Percentiles rank a stretch among this genome's conserved stretches.
phyloP scores from a whole-genome alignment of 257 asterid species.

The Lycium ferocissimum region DNA sequence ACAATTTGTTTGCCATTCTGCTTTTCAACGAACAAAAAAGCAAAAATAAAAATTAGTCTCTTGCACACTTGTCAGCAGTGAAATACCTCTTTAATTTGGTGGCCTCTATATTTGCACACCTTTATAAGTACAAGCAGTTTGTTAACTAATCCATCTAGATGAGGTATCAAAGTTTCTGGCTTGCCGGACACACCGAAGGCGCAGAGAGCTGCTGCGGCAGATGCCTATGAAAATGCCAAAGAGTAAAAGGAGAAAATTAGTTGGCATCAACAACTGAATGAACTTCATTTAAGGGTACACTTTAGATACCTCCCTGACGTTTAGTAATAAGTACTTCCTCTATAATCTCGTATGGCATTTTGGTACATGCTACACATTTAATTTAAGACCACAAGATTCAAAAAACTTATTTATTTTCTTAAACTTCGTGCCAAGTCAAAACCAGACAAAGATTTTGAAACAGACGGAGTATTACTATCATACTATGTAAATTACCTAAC shows the following conservation, averaged over 20 bases:
- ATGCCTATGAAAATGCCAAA: slow-evolving; percentile 62
- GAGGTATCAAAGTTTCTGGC: slow-evolving; percentile 77
- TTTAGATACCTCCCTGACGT: too few relatives aligned
- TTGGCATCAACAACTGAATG: not conserved
- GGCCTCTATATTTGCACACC: slow-evolving; percentile 48
- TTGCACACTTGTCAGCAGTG: not conserved
- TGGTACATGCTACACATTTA: too few relatives aligned
- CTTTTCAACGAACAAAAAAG: slow-evolving; percentile 31
- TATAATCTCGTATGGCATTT: too few relatives aligned
- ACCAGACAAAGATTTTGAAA: too few relatives aligned
- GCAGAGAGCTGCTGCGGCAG: slow-evolving; percentile 90
- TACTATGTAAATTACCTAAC: too few relatives aligned
- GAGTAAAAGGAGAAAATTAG: not conserved
- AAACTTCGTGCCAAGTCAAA: too few relatives aligned
- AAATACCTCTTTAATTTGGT: not conserved
- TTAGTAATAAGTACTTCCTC: too few relatives aligned
- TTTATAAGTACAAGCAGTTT: too few relatives aligned
- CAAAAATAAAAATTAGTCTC: not conserved
- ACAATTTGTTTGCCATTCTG: slow-evolving; percentile 95
- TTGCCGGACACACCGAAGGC: slow-evolving; percentile 86
- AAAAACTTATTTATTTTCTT: too few relatives aligned
- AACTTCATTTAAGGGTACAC: too few relatives aligned
- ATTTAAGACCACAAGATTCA: too few relatives aligned
- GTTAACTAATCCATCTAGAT: slow-evolving; percentile 81
- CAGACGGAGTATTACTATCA: too few relatives aligned